A percentile compares a stretch with the other conserved stretches of the same genome.
Evolutionary conservation across 176 grass and related monocot species (phyloP).

Genomic region (Metroxylon sagu): DNA sequence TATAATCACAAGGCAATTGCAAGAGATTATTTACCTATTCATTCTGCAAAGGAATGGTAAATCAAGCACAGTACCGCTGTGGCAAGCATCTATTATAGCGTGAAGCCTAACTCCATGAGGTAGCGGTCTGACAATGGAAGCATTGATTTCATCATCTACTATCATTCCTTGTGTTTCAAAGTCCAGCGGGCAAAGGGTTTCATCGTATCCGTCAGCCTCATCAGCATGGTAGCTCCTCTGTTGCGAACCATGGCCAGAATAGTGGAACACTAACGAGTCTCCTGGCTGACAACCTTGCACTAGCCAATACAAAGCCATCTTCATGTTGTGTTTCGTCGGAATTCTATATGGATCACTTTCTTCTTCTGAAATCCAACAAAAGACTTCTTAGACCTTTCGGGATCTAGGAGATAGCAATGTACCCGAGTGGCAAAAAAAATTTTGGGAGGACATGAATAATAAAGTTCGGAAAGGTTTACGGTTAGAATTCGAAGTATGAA

Average conservation of each 20-base stretch:
- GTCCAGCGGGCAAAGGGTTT: constrained; percentile 89
- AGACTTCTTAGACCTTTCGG: too few species aligned
- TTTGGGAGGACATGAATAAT: too few species aligned
- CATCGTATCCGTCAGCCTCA: constrained; percentile 81
- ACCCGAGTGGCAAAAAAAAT: too few species aligned
- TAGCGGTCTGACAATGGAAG: constrained; percentile 65
- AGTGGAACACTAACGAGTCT: constrained; percentile 95
- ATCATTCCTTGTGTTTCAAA: constrained; percentile 99
- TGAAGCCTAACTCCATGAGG: constrained; percentile 84
- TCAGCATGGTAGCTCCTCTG: constrained; percentile 84
- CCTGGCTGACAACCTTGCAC: constrained; percentile 88
- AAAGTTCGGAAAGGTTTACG: too few species aligned
- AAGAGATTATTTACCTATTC: constrained; percentile 39
- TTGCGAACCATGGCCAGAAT: constrained; percentile 91
- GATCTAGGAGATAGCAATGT: too few species aligned
- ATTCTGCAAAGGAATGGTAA: constrained; percentile 90
- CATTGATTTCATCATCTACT: constrained; percentile 91
- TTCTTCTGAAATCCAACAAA: constrained; percentile 69
- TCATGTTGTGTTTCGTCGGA: constrained; percentile 83
- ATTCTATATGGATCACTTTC: constrained; percentile 77
- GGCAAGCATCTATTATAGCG: constrained; percentile 91
- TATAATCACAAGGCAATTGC: too few species aligned
- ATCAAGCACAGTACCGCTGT: constrained; percentile 94
- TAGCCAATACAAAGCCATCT: constrained; percentile 96
- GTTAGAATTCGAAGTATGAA: too few species aligned